phyloP scores from a whole-genome alignment of 2,329 filamentous ascomycete species.

The Monosporascus sp. region DNA sequence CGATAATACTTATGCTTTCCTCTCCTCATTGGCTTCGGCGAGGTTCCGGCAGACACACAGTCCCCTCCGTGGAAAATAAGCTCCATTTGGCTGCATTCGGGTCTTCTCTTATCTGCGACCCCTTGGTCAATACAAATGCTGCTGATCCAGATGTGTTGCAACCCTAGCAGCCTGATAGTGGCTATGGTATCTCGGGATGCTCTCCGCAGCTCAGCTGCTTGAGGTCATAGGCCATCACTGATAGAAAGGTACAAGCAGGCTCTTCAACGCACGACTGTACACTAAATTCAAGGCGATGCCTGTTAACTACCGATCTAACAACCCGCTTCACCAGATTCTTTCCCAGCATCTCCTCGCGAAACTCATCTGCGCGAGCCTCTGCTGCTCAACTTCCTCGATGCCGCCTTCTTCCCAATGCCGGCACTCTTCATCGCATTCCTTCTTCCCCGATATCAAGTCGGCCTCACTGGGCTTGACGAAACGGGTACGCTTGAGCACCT shows the following conservation, averaged over 20 bases:
- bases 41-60: no score
- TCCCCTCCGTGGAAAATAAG: no score
- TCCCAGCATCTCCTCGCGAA: constrained; percentile 32
- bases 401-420: constrained; percentile 38
- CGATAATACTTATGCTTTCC: no score
- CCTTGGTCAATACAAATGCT: no score
- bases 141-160: no score
- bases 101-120: no score
- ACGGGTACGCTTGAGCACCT: constrained; percentile 57
- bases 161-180: no score
- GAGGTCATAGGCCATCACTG: background rate
- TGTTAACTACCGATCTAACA: background rate
- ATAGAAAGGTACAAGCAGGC: background rate
- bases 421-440: constrained; percentile 57
- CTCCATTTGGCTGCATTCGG: no score
- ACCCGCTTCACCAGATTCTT: constrained; percentile 29
- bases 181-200: no score
- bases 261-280: background rate
- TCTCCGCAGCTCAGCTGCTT: no score
- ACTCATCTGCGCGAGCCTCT: constrained; percentile 29
- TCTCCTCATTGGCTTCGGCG: no score
- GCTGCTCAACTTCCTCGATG: constrained; percentile 38
- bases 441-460: constrained; percentile 57
- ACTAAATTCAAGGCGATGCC: background rate
- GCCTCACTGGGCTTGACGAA: constrained; percentile 49